Conservation (phyloP, 2,329 filamentous ascomycete genomes). For the Phaeosphaeriaceae sp. region DNA sequence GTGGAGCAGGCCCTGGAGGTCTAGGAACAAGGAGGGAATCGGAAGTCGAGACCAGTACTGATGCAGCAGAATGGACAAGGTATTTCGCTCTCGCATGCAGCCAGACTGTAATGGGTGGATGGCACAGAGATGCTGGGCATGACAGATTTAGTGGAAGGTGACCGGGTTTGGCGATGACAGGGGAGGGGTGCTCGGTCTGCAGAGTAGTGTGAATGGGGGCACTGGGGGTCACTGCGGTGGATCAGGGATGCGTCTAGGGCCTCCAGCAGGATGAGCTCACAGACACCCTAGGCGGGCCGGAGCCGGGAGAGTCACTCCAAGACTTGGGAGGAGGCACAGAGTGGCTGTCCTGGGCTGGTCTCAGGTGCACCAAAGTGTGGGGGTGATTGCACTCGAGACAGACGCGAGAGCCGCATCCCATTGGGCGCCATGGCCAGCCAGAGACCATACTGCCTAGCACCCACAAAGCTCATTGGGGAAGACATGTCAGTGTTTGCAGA, state of each 20-base stretch:
- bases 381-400: conserved; percentile 32
- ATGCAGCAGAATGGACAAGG: conserved; percentile 42
- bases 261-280: conserved; percentile 20
- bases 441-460: conserved; percentile 10
- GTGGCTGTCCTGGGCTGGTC: conserved; percentile 38
- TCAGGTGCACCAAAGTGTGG: conserved; percentile 42
- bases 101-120: conserved; percentile 37
- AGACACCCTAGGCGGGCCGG: conserved; percentile 31
- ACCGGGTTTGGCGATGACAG: conserved; percentile 29
- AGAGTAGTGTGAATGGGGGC: conserved; percentile 27
- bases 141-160: conserved; percentile 40
- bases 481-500: background rate
- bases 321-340: conserved; percentile 33
- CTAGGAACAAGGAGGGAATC: conserved; percentile 36
- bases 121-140: conserved; percentile 35
- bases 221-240: conserved; percentile 32
- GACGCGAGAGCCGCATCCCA: conserved; percentile 33
- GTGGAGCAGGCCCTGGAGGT: conserved; percentile 38
- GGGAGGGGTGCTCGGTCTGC: conserved; percentile 22
- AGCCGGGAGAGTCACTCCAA: conserved; percentile 30
- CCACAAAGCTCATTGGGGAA: conserved; percentile 16
- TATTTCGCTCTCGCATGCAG: conserved; percentile 42
- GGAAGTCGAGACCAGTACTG: conserved; percentile 40
- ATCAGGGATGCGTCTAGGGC: conserved; percentile 37
- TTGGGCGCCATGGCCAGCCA: conserved; percentile 25